Percentiles rank a stretch among this genome's conserved stretches.
phyloP scores from a whole-genome alignment of 208 protist species.

The Wallacemonas sp. region DNA sequence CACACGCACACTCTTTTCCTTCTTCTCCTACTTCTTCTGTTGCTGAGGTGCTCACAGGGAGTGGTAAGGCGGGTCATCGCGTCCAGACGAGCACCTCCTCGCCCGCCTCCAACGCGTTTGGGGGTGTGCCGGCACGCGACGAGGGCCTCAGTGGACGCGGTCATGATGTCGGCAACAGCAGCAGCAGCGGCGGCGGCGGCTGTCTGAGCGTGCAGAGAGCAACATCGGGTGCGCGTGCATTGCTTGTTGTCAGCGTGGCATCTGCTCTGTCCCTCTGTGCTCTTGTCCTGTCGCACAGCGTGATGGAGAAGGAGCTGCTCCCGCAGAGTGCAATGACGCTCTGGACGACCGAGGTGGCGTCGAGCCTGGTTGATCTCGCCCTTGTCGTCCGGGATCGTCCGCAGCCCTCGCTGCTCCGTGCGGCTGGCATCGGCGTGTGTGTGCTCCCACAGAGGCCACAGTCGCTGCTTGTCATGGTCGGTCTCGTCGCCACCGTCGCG shows the following conservation, averaged over 20 bases:
- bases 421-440: slow-evolving; percentile 35
- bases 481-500: slow-evolving; percentile 46
- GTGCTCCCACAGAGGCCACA: slow-evolving; percentile 41
- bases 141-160: too few species aligned
- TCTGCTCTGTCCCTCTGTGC: slow-evolving; percentile 38
- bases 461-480: slow-evolving; percentile 52
- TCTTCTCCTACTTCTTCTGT: too few species aligned
- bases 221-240: too few species aligned
- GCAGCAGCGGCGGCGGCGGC: too few species aligned
- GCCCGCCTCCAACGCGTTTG: too few species aligned
- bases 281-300: slow-evolving; percentile 31
- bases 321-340: slow-evolving; percentile 27
- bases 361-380: slow-evolving; percentile 41
- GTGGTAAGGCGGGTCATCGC: not conserved
- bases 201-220: too few species aligned
- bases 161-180: too few species aligned
- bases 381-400: slow-evolving; percentile 29
- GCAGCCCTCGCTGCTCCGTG: slow-evolving; percentile 34
- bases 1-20: too few species aligned
- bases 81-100: too few species aligned
- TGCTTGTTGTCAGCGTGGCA: too few species aligned
- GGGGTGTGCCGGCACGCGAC: too few species aligned
- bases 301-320: slow-evolving; percentile 30
- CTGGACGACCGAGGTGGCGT: slow-evolving; percentile 49
- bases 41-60: too few species aligned